These are phyloP conservation scores for Triticum urartu DNA, from an alignment of 176 grass and related monocot species.

Conservation along the genomic window DNA sequence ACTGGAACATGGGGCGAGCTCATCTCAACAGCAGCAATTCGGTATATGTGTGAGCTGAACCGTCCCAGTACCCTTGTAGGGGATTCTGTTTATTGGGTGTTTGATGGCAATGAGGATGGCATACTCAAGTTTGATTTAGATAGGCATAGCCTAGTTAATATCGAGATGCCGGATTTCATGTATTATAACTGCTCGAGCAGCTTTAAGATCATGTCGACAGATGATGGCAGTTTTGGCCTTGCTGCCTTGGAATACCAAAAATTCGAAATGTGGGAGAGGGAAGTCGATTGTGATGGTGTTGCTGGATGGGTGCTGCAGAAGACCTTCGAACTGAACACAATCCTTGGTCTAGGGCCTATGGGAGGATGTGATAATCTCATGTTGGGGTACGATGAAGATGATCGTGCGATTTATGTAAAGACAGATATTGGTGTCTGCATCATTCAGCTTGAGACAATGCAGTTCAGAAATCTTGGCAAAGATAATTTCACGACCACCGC, in stretches of 20 bases:
- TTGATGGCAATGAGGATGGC: too few species aligned
- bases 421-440: not conserved
- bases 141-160: too few species aligned
- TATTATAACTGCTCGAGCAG: too few species aligned
- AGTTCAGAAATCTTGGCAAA: slow-evolving; percentile 27
- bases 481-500: not conserved
- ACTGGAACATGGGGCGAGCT: too few species aligned
- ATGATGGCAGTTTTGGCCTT: too few species aligned
- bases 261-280: not conserved
- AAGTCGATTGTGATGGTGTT: not conserved
- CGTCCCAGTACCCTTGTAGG: too few species aligned
- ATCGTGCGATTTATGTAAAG: slow-evolving; percentile 6
- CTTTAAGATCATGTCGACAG: too few species aligned
- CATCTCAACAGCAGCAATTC: too few species aligned
- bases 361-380: not conserved
- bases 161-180: too few species aligned
- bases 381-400: slow-evolving; percentile 25
- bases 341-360: not conserved
- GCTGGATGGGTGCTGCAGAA: not conserved
- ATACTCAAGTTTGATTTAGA: too few species aligned
- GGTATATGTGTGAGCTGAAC: too few species aligned
- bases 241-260: not conserved
- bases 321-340: not conserved
- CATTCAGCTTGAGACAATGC: slow-evolving; percentile 12
- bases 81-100: too few species aligned